These are phyloP conservation scores for Lentinula aciculospora DNA, from an alignment of 768 basidiomycete genomes.

Conservation along the genomic window DNA sequence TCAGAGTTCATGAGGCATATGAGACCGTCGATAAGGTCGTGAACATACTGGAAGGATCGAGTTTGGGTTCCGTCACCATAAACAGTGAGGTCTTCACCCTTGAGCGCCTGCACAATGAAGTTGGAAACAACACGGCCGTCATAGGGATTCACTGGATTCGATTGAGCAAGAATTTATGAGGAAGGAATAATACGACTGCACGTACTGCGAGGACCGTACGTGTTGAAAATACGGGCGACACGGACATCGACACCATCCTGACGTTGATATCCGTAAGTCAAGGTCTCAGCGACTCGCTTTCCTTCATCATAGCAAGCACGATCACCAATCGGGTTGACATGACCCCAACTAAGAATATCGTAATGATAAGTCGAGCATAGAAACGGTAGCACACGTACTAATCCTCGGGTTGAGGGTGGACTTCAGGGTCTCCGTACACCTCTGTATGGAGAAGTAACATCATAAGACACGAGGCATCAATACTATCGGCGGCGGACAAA, in stretches of 20 bases:
- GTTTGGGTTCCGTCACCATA: constrained; percentile 93
- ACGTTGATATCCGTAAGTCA: constrained; percentile 93
- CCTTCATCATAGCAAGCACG: constrained; percentile 99
- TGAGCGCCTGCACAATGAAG: constrained; percentile 96
- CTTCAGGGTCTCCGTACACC: constrained; percentile 97
- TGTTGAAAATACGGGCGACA: constrained; percentile 98
- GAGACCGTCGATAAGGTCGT: constrained; percentile 93
- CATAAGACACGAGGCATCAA: constrained; percentile 1
- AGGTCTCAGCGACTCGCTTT: constrained; percentile 96
- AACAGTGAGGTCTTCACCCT: constrained; percentile 95
- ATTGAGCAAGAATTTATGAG: background rate
- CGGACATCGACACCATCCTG: constrained; percentile 96
- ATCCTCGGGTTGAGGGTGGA: constrained; percentile 94
- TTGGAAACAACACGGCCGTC: constrained; percentile 99
- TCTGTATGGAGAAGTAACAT: constrained; percentile 43
- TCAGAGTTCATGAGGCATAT: constrained; percentile 93
- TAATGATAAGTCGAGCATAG: background rate
- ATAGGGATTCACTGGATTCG: constrained; percentile 76
- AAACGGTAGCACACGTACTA: constrained; percentile 52
- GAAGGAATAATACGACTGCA: constrained; percentile 8
- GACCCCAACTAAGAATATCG: constrained; percentile 73
- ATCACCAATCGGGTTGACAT: constrained; percentile 97
- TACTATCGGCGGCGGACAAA: constrained; percentile 3
- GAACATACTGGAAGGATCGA: constrained; percentile 96
- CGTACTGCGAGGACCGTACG: constrained; percentile 82